phyloP scores from a whole-genome alignment of 2,329 filamentous ascomycete species.

The Fusarium nisikadoi region DNA sequence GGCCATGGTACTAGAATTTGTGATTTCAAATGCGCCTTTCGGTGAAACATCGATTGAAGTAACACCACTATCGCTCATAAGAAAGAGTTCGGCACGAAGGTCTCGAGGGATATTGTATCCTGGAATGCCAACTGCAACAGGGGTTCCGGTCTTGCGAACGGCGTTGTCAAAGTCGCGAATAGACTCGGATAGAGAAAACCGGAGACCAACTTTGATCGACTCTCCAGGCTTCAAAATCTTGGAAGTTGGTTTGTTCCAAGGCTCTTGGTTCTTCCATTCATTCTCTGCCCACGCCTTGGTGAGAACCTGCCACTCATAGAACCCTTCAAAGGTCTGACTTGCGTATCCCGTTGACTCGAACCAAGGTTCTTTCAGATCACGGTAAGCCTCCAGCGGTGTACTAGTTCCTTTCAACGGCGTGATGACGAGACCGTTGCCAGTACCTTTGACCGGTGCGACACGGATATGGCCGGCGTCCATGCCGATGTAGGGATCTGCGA shows the following conservation, averaged over 20 bases:
- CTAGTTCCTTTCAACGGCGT: constrained; percentile 59
- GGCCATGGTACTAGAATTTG: constrained; percentile 10
- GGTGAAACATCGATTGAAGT: constrained; percentile 54
- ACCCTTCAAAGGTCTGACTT: constrained; percentile 68
- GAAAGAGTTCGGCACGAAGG: constrained; percentile 56
- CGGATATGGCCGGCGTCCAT: constrained; percentile 67
- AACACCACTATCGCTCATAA: constrained; percentile 55
- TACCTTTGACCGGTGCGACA: constrained; percentile 62
- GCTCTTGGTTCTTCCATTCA: constrained; percentile 61
- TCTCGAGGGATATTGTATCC: constrained; percentile 65
- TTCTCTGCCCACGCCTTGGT: constrained; percentile 65
- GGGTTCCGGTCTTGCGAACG: constrained; percentile 55
- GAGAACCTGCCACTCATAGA: constrained; percentile 69
- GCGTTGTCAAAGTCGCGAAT: constrained; percentile 60
- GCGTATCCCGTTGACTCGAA: constrained; percentile 56
- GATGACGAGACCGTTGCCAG: constrained; percentile 63
- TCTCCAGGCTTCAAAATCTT: constrained; percentile 56
- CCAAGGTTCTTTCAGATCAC: constrained; percentile 59
- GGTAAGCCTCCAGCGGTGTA: constrained; percentile 65
- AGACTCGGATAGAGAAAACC: constrained; percentile 60
- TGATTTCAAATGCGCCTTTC: constrained; percentile 50
- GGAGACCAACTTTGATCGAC: constrained; percentile 59
- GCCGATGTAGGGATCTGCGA: constrained; percentile 70
- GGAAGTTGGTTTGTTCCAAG: constrained; percentile 67
- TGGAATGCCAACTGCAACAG: constrained; percentile 63